These are phyloP conservation scores for Daldinia sp. DNA, from an alignment of 2,329 filamentous ascomycete genomes.

Conservation along the genomic window DNA sequence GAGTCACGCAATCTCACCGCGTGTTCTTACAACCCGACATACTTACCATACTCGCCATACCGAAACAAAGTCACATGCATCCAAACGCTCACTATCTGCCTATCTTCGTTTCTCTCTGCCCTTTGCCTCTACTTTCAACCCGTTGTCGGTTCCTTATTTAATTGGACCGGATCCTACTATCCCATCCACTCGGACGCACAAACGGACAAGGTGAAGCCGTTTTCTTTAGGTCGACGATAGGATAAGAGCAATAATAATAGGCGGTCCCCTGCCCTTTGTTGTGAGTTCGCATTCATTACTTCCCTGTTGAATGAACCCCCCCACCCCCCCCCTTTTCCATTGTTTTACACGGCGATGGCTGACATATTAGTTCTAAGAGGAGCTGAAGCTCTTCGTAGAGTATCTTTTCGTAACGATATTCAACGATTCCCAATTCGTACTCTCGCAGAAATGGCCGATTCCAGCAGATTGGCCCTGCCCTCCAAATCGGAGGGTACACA, in stretches of 20 bases:
- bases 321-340: too few relatives aligned
- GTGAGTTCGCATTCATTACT: slow-evolving; percentile 7
- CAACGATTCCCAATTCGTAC: slow-evolving; percentile 48
- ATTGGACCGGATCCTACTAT: slow-evolving; percentile 26
- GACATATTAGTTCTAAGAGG: slow-evolving; percentile 53
- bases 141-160: slow-evolving; percentile 18
- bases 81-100: slow-evolving; percentile 14
- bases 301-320: slow-evolving; percentile 5
- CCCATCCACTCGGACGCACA: slow-evolving; percentile 25
- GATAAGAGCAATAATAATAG: slow-evolving; percentile 3
- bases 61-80: slow-evolving; percentile 36
- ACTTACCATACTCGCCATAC: too few relatives aligned
- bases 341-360: slow-evolving; percentile 48
- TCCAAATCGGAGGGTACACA: slow-evolving; percentile 50
- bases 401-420: slow-evolving; percentile 52
- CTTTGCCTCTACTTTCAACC: slow-evolving; percentile 21
- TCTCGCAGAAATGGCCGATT: slow-evolving; percentile 55
- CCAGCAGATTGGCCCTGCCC: slow-evolving; percentile 46
- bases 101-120: slow-evolving; percentile 2
- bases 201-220: slow-evolving; percentile 15
- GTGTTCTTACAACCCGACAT: slow-evolving; percentile 25
- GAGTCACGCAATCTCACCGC: slow-evolving; percentile 30
- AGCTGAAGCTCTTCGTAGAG: slow-evolving; percentile 51
- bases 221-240: slow-evolving; percentile 5
- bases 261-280: slow-evolving; percentile 5